phyloP scores from a whole-genome alignment of 148 eudicot genomes.

The Chenopodium berlandieri region DNA sequence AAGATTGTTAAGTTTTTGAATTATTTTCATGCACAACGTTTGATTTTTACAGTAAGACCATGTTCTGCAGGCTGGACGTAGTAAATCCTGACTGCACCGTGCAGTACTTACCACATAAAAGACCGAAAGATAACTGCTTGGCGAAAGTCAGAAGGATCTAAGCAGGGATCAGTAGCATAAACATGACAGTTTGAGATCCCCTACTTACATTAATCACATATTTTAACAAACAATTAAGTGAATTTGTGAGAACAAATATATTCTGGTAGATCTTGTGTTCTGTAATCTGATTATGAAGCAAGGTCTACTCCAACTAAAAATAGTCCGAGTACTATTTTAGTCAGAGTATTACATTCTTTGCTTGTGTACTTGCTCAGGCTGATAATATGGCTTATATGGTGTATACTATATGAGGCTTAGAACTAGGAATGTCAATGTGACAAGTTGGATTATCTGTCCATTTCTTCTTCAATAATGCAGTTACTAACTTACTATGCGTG shows the following conservation, averaged over 20 bases:
- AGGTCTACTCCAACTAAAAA: neutral
- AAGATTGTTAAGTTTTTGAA: neutral
- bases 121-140: slow-evolving; percentile 85
- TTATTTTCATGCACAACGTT: neutral
- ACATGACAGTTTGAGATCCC: neutral
- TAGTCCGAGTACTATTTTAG: neutral
- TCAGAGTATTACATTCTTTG: neutral
- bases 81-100: slow-evolving; percentile 48
- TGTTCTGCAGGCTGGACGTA: slow-evolving; percentile 57
- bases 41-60: neutral
- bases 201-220: too few species aligned
- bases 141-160: slow-evolving; percentile 43
- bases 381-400: too few species aligned
- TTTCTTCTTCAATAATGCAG: neutral
- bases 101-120: slow-evolving; percentile 68
- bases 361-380: neutral
- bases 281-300: neutral
- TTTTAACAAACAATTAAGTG: too few species aligned
- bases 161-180: neutral
- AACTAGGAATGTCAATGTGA: neutral
- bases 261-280: neutral
- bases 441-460: neutral
- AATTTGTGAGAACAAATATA: too few species aligned
- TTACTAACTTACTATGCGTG: neutral
- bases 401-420: too few species aligned